phyloP scores from a whole-genome alignment of 371 early-diverging fungal genomes.

The Mortierella polycephala region DNA sequence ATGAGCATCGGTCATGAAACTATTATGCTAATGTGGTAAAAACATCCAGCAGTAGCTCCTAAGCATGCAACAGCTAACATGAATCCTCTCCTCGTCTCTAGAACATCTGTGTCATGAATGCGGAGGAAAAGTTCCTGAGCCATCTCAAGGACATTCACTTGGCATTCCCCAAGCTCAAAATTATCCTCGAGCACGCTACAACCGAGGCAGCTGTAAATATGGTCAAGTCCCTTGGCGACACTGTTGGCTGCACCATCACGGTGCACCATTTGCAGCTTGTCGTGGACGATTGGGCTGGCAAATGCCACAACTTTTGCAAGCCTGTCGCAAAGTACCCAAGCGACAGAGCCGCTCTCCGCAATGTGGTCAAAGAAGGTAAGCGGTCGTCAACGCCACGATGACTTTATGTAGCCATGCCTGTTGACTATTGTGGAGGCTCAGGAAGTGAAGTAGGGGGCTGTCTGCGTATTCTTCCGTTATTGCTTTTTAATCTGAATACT shows the following conservation, averaged over 20 bases:
- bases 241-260: constrained; percentile 95
- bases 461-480: neutral
- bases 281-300: constrained; percentile 97
- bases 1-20: neutral
- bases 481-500: neutral
- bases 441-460: neutral
- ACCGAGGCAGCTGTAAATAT: constrained; percentile 93
- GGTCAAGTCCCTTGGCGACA: constrained; percentile 89
- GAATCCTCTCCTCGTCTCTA: constrained; percentile 10
- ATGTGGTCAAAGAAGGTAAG: constrained; percentile 80
- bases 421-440: neutral
- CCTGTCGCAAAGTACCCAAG: constrained; percentile 97
- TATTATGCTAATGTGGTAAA: neutral
- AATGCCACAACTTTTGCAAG: constrained; percentile 97
- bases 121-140: constrained; percentile 92
- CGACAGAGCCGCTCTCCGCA: constrained; percentile 91
- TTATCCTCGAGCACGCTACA: constrained; percentile 97
- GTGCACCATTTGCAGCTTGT: constrained; percentile 92
- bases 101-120: constrained; percentile 95
- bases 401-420: neutral
- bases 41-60: too few species aligned
- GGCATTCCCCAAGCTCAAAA: constrained; percentile 92
- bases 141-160: constrained; percentile 86
- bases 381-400: neutral
- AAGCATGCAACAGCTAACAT: too few species aligned